Conservation (phyloP, 345 rosid species). For the Camelina laxa region DNA sequence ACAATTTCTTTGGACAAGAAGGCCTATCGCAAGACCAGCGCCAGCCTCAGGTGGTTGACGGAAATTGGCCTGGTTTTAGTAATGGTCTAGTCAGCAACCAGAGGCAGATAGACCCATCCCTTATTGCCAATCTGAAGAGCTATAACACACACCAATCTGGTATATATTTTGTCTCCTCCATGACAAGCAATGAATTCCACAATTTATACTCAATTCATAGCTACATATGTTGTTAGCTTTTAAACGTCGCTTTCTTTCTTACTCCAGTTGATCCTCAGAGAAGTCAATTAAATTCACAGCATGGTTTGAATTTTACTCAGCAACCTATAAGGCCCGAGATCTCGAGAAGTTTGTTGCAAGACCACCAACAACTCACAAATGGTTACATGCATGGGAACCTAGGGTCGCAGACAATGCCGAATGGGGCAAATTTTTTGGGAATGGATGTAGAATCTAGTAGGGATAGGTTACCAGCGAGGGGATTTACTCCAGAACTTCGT, state of each 20-base stretch:
- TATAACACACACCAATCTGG: conserved; percentile 65
- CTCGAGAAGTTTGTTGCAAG: conserved; percentile 61
- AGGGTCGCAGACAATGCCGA: conserved; percentile 54
- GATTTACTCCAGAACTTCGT: conserved; percentile 57
- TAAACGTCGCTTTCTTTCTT: conserved; percentile 45
- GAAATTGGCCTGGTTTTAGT: conserved; percentile 63
- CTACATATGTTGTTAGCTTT: conserved; percentile 35
- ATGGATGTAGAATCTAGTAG: conserved; percentile 62
- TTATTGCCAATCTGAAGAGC: conserved; percentile 61
- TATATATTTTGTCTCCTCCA: conserved; percentile 40
- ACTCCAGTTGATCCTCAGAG: conserved; percentile 65
- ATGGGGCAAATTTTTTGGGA: conserved; percentile 69
- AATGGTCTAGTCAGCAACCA: conserved; percentile 67
- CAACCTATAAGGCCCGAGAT: conserved; percentile 60
- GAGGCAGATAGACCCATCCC: conserved; percentile 62
- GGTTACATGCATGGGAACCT: conserved; percentile 71
- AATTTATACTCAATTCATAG: neutral
- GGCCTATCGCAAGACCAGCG: conserved; percentile 69
- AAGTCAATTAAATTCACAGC: conserved; percentile 59
- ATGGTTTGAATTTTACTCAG: conserved; percentile 61
- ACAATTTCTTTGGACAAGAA: conserved; percentile 83
- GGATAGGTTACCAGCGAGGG: conserved; percentile 54
- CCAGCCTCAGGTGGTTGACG: conserved; percentile 63
- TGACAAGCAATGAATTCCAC: neutral
- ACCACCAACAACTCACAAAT: conserved; percentile 58